These are phyloP conservation scores for Rhizopus sp. DNA, from an alignment of 371 early-diverging fungal species.

Conservation along the genomic window DNA sequence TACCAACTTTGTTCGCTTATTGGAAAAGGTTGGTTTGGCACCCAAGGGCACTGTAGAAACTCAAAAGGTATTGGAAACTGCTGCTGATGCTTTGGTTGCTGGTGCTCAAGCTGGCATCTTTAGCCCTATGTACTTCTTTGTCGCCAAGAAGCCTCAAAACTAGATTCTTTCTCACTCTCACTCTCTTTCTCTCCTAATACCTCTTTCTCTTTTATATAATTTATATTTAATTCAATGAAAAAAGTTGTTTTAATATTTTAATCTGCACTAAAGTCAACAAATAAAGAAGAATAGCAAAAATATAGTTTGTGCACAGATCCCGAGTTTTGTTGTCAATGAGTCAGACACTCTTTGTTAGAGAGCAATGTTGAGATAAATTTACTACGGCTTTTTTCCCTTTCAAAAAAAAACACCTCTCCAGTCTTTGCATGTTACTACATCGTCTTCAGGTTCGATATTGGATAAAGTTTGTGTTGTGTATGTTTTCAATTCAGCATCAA, in stretches of 20 bases:
- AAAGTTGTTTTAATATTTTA: neutral
- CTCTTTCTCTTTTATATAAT: neutral
- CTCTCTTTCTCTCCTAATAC: neutral
- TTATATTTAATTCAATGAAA: neutral
- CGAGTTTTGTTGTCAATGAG: too few relatives aligned
- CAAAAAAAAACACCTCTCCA: neutral
- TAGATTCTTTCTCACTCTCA: neutral
- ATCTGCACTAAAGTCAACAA: neutral
- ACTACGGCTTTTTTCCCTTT: too few relatives aligned
- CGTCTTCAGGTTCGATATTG: slow-evolving; percentile 9
- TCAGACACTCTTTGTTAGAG: too few relatives aligned
- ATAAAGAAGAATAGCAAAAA: slow-evolving; percentile 1
- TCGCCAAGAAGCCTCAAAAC: slow-evolving; percentile 79
- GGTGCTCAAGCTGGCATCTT: slow-evolving; percentile 80
- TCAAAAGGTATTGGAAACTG: slow-evolving; percentile 75
- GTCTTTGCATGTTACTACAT: slow-evolving; percentile 6
- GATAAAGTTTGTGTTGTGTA: slow-evolving; percentile 7
- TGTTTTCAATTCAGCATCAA: neutral
- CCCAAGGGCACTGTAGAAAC: slow-evolving; percentile 84
- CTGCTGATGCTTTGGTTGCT: slow-evolving; percentile 77
- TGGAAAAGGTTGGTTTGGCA: slow-evolving; percentile 81
- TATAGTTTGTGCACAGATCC: neutral
- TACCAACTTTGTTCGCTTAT: slow-evolving; percentile 61
- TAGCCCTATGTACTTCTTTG: slow-evolving; percentile 94
- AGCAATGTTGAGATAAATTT: too few relatives aligned